These are phyloP conservation scores for Pelargonium australe DNA, from an alignment of 441 rosid genomes.

Conservation along the genomic window DNA sequence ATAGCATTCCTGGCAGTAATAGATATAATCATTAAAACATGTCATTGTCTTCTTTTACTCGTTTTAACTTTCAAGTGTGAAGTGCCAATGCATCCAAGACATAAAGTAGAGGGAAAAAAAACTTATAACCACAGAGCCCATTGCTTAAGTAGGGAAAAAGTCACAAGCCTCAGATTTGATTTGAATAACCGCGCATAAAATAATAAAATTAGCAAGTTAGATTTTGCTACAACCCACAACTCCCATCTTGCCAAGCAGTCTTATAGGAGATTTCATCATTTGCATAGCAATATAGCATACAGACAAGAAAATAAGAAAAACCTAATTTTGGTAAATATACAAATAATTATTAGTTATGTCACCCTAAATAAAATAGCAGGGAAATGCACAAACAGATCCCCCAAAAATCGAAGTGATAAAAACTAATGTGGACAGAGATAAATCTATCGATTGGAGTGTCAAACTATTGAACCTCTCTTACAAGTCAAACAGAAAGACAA, in stretches of 20 bases:
- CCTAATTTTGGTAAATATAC: background rate
- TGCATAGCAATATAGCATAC: background rate
- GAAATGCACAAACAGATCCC: background rate
- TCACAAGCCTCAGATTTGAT: background rate
- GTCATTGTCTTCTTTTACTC: background rate
- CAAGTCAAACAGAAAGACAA: too few species aligned
- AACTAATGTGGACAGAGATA: too few species aligned
- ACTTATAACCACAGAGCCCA: too few species aligned
- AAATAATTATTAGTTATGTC: background rate
- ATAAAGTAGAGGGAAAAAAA: too few species aligned
- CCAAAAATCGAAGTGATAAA: background rate
- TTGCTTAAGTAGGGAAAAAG: background rate
- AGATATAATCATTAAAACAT: too few species aligned
- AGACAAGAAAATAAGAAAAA: background rate
- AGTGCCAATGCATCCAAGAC: too few species aligned
- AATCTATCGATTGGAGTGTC: too few species aligned
- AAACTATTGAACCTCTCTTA: too few species aligned
- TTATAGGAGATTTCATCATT: background rate
- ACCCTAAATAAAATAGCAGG: background rate
- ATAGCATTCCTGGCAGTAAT: too few species aligned
- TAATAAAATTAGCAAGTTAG: too few species aligned
- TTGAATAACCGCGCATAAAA: too few species aligned
- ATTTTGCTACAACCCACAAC: background rate
- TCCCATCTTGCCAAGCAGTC: background rate
- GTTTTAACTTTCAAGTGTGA: background rate